Evolutionary conservation across 306 rosid species (phyloP).

Genomic region (Bauhinia variegata): DNA sequence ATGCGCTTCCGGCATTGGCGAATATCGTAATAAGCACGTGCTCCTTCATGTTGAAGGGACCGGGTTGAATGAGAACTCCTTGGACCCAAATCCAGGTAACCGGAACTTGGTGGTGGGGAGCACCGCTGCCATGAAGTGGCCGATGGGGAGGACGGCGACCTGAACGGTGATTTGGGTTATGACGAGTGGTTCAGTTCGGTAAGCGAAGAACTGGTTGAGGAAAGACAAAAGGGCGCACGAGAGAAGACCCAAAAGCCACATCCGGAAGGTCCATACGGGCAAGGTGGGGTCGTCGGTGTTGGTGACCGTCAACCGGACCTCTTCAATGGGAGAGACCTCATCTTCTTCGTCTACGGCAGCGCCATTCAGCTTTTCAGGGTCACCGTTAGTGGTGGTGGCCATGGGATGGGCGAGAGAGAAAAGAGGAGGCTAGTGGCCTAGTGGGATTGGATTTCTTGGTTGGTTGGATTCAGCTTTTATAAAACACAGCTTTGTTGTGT

Average conservation of each 20-base stretch:
- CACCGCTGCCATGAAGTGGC: conserved; percentile 65
- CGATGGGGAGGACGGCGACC: conserved; percentile 68
- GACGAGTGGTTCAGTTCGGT: conserved; percentile 68
- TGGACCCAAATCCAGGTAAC: conserved; percentile 52
- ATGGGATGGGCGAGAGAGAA: neutral
- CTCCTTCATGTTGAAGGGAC: conserved; percentile 86
- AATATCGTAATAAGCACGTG: conserved; percentile 79
- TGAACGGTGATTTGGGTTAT: conserved; percentile 67
- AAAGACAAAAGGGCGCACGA: conserved; percentile 68
- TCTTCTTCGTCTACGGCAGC: conserved; percentile 42
- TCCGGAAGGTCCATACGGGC: conserved; percentile 88
- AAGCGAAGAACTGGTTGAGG: conserved; percentile 81
- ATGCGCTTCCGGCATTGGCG: conserved; percentile 77
- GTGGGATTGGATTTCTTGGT: neutral
- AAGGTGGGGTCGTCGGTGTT: conserved; percentile 63
- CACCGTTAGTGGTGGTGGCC: neutral
- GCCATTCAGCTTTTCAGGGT: conserved; percentile 22
- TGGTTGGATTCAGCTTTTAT: too few species aligned
- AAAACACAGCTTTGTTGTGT: too few species aligned
- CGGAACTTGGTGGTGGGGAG: conserved; percentile 50
- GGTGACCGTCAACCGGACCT: conserved; percentile 69
- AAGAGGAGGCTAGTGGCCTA: neutral
- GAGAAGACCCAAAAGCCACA: conserved; percentile 75
- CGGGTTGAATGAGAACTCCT: conserved; percentile 55
- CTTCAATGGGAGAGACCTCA: conserved; percentile 63